Conservation (phyloP, 192 early-diverging fungal species). For the Coemansia sp. region DNA sequence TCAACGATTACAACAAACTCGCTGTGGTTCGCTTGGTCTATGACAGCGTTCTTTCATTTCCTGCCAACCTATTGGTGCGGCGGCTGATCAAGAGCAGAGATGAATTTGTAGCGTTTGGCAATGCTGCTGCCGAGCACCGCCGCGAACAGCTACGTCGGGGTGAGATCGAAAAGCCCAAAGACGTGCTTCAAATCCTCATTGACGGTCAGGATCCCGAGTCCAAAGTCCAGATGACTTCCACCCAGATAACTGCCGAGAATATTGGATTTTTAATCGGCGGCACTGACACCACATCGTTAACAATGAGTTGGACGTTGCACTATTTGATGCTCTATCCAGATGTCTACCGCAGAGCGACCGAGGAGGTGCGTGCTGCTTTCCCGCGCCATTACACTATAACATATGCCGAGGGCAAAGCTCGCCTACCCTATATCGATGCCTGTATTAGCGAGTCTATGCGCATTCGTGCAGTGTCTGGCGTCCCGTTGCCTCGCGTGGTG, state of each 20-base stretch:
- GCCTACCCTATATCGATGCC: constrained; percentile 45
- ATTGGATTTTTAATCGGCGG: constrained; percentile 36
- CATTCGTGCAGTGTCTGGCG: constrained; percentile 26
- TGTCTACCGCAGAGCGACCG: constrained; percentile 12
- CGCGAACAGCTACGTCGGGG: constrained; percentile 15
- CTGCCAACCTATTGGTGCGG: constrained; percentile 5
- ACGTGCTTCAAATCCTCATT: constrained; percentile 46
- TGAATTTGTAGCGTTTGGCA: constrained; percentile 27
- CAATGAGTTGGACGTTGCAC: constrained; percentile 46
- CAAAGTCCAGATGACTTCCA: constrained; percentile 30
- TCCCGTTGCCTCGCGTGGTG: constrained; percentile 26
- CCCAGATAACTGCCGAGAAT: constrained; percentile 36
- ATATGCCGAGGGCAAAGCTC: constrained; percentile 34
- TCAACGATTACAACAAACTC: constrained; percentile 25
- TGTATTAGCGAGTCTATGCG: constrained; percentile 53
- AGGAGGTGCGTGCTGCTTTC: constrained; percentile 39
- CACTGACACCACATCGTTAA: constrained; percentile 44
- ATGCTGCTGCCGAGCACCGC: constrained; percentile 12
- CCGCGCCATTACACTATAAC: constrained; percentile 28
- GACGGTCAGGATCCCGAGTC: constrained; percentile 50
- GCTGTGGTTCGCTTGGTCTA: constrained; percentile 12
- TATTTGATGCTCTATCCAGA: constrained; percentile 42
- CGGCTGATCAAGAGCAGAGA: constrained; percentile 18
- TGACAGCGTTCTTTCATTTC: constrained; percentile 6
- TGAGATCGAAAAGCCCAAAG: constrained; percentile 36